Base-by-base conservation (phyloP, 2,329 filamentous ascomycete species). In the Penicillium vulpinum region DNA sequence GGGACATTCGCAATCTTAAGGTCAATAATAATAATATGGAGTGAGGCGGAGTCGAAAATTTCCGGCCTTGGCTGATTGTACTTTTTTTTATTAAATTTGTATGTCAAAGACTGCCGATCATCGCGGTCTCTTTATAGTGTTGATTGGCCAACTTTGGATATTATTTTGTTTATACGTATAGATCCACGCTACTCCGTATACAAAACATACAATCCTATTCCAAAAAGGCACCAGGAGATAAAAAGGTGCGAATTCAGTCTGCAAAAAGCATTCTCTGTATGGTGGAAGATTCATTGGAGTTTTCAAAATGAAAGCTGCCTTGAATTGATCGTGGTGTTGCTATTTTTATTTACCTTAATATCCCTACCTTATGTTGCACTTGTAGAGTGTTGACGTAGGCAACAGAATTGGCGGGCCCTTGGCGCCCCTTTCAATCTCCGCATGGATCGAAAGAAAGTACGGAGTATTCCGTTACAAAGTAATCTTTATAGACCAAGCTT, bases 321-420 rank as follows among this genome's bases (percentile, higher is more conserved):
- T 45, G n/a, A 2, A 45, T 45, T 16, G n/a, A 45, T 31, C 26
- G 22, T 4, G 3, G 21, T 24, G 31, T 45, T 54, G 38, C 56
- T 58, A 56, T 52, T 49, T 52, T 52, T 48, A 38, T n/a, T 8
- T 16, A 33, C 9, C 26, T 35, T 22, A 36, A 44, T n/a, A n/a
- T n/a, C n/a, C n/a, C n/a, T n/a, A n/a, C n/a, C n/a, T n/a, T n/a
- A n/a, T n/a, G n/a, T n/a, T n/a, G n/a, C n/a, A n/a, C n/a, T n/a
- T n/a, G n/a, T n/a, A n/a, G n/a, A n/a, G n/a, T 16, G 15, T 43
- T 21, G 11, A 38, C 29, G 36, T 51, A 58, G 52, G 56, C 56
- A 58, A 49, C 56, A 58, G n/a, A 33, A 56, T 58, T 56, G 47
- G 46, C n/a, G 8, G 8, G n/a, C 13, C 45, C 55, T 45, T 45